Percentiles rank a stretch among this genome's conserved stretches.
Conservation (phyloP, 768 basidiomycete genomes). For the Dioszegia crocea region DNA sequence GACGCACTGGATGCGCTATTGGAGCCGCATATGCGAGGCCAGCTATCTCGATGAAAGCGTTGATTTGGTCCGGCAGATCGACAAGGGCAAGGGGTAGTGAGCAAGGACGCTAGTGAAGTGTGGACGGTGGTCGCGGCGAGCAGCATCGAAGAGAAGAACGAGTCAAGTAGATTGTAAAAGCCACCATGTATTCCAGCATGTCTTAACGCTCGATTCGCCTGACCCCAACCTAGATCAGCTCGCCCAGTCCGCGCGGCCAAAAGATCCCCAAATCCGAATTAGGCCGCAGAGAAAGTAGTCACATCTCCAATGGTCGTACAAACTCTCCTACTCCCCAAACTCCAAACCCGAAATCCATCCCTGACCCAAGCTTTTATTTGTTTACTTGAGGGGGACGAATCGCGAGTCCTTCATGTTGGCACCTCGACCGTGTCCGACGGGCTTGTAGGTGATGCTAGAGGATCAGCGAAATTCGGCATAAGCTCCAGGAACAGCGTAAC, state of each 20-base stretch:
- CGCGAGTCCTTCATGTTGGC: slow-evolving; percentile 69
- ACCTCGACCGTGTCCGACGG: slow-evolving; percentile 99
- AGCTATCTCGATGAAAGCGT: neutral
- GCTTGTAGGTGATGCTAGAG: slow-evolving; percentile 77
- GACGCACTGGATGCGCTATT: slow-evolving; percentile 3
- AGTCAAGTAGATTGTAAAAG: too few species aligned
- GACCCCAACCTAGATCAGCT: too few species aligned
- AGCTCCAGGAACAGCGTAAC: neutral
- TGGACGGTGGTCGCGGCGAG: too few species aligned
- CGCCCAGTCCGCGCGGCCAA: too few species aligned
- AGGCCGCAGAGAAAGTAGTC: slow-evolving; percentile 1
- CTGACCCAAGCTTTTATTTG: neutral
- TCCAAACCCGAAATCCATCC: neutral
- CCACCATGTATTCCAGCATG: too few species aligned
- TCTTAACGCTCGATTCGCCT: too few species aligned
- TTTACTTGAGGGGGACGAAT: slow-evolving; percentile 22
- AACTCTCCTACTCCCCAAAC: neutral
- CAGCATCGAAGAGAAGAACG: too few species aligned
- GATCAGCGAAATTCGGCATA: neutral
- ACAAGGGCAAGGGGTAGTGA: too few species aligned
- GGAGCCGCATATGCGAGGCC: slow-evolving; percentile 6
- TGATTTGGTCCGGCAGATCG: too few species aligned
- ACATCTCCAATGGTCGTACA: neutral
- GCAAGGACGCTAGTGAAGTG: too few species aligned
- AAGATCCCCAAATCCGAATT: too few species aligned